Percentiles rank a stretch among this genome's conserved stretches.
Conservation (phyloP, 352 stramenopile genomes). For the Phytophthora quininea region DNA sequence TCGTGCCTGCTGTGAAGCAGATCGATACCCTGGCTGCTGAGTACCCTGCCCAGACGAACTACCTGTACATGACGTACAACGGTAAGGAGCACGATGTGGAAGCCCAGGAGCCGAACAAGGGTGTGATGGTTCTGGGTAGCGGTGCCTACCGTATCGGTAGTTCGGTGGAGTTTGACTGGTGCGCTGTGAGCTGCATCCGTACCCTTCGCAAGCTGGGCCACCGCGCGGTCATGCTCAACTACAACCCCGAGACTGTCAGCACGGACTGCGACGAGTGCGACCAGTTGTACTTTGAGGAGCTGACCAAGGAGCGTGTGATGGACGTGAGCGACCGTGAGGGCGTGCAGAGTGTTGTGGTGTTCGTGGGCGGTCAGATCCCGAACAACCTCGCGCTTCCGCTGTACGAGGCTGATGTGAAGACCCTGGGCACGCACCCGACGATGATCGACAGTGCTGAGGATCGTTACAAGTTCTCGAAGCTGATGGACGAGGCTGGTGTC, state of each 20-base stretch:
- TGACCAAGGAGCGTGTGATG: slow-evolving; percentile 93
- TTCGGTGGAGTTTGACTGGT: slow-evolving; percentile 98
- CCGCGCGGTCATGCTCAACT: slow-evolving; percentile 93
- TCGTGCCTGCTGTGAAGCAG: slow-evolving; percentile 94
- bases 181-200: slow-evolving; percentile 94
- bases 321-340: slow-evolving; percentile 94
- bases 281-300: slow-evolving; percentile 98
- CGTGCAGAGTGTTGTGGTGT: slow-evolving; percentile 91
- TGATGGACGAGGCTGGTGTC: slow-evolving; percentile 96
- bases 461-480: slow-evolving; percentile 93
- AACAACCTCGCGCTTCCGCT: slow-evolving; percentile 96
- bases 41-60: slow-evolving; percentile 96
- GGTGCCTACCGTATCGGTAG: slow-evolving; percentile 96
- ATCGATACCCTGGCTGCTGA: slow-evolving; percentile 97
- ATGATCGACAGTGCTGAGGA: slow-evolving; percentile 98
- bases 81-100: slow-evolving; percentile 78
- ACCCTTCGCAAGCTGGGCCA: slow-evolving; percentile 90
- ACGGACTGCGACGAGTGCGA: slow-evolving; percentile 98
- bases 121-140: slow-evolving; percentile 95
- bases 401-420: slow-evolving; percentile 81
- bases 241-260: slow-evolving; percentile 98
- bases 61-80: slow-evolving; percentile 98
- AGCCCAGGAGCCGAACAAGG: slow-evolving; percentile 71
- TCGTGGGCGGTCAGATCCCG: slow-evolving; percentile 96
- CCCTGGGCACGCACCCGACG: slow-evolving; percentile 83